Conservation (phyloP, 2,329 filamentous ascomycete genomes). For the Metarhizium album region DNA sequence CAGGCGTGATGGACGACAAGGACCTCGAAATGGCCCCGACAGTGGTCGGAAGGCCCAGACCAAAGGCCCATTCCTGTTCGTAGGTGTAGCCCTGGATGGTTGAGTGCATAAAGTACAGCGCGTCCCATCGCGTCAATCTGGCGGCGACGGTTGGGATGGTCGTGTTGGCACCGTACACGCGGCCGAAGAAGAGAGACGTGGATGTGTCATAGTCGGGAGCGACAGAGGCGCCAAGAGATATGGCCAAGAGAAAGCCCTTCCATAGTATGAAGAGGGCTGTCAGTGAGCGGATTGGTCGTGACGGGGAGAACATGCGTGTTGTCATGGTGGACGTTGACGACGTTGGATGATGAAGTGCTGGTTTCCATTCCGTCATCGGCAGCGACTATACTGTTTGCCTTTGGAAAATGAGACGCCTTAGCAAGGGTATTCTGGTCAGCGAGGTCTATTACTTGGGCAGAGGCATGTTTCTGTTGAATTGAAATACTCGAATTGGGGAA, state of each 20-base stretch:
- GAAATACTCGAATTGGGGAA: background rate
- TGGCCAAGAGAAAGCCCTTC: slow-evolving; percentile 55
- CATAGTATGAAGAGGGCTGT: slow-evolving; percentile 43
- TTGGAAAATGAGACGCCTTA: background rate
- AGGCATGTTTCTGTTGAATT: background rate
- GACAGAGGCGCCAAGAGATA: slow-evolving; percentile 42
- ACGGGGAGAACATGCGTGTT: background rate
- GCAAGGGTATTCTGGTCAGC: background rate
- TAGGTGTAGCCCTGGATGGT: slow-evolving; percentile 55
- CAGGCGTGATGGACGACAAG: slow-evolving; percentile 13
- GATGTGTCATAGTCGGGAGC: slow-evolving; percentile 72
- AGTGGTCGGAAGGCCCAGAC: slow-evolving; percentile 33
- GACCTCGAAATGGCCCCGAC: slow-evolving; percentile 24
- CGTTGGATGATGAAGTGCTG: background rate
- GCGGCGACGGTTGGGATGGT: slow-evolving; percentile 36
- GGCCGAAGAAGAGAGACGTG: slow-evolving; percentile 36
- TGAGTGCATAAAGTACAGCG: slow-evolving; percentile 59
- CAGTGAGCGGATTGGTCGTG: slow-evolving; percentile 9
- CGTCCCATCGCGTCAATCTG: slow-evolving; percentile 68
- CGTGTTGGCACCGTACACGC: slow-evolving; percentile 21
- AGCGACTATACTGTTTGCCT: background rate
- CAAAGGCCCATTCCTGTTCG: slow-evolving; percentile 84
- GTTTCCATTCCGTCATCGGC: background rate
- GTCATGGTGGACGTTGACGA: background rate
- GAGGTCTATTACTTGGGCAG: background rate